Conservation (phyloP, 2,329 filamentous ascomycete species). For the Cladosporium sphaerospermum region DNA sequence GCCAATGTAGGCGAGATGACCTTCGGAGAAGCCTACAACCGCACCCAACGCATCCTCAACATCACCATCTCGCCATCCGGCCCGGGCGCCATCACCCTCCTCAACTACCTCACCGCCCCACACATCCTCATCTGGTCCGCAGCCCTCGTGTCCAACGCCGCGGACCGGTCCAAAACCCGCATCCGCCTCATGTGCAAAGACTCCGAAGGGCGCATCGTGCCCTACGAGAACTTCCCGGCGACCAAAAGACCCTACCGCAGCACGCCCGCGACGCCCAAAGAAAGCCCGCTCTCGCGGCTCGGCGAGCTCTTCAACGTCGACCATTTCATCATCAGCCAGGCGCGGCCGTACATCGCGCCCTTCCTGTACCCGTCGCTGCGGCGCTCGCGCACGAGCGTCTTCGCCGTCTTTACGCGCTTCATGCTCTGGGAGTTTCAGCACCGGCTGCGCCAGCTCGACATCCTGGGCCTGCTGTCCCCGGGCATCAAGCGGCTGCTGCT, state of each 20-base stretch:
- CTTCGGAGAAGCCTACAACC: conserved; percentile 84
- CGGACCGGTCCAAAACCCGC: conserved; percentile 19
- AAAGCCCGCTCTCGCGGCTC: conserved; percentile 59
- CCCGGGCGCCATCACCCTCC: conserved; percentile 70
- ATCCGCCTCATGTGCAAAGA: conserved; percentile 66
- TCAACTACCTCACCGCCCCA: conserved; percentile 89
- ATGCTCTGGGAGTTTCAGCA: conserved; percentile 73
- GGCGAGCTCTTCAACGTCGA: conserved; percentile 87
- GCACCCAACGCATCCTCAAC: conserved; percentile 80
- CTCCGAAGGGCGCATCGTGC: conserved; percentile 62
- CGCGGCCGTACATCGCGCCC: conserved; percentile 80
- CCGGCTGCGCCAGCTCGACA: conserved; percentile 73
- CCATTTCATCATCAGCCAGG: conserved; percentile 91
- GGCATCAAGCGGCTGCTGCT: conserved; percentile 23
- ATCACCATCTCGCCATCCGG: conserved; percentile 77
- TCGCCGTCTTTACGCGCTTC: conserved; percentile 49
- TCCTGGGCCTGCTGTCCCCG: conserved; percentile 45
- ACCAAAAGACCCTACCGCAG: not conserved
- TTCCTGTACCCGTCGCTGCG: conserved; percentile 31
- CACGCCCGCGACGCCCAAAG: not conserved
- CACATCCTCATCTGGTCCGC: conserved; percentile 86
- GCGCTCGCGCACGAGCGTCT: conserved; percentile 1
- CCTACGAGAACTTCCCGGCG: conserved; percentile 43
- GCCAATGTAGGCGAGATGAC: conserved; percentile 84
- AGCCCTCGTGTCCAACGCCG: conserved; percentile 67